Evolutionary conservation across 208 protist species (phyloP).

Genomic region (Wallacemonas sp.): DNA sequence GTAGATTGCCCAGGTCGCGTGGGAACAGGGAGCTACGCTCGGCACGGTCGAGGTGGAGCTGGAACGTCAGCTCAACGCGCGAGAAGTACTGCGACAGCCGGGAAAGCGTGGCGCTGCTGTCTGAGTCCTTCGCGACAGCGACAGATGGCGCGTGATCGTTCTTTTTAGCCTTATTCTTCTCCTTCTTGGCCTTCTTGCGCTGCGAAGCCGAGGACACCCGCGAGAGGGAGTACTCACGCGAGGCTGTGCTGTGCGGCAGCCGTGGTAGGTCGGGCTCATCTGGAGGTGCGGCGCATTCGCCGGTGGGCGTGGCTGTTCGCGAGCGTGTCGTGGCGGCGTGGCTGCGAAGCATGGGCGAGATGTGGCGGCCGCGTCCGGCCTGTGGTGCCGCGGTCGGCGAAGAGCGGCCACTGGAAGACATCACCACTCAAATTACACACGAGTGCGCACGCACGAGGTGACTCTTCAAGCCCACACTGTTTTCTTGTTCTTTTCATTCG

Average conservation of each 20-base stretch:
- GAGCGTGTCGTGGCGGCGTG: not conserved
- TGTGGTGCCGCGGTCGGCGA: not conserved
- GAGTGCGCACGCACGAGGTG: too few relatives aligned
- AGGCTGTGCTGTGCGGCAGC: constrained; percentile 4
- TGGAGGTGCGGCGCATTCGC: too few relatives aligned
- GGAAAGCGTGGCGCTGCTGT: not conserved
- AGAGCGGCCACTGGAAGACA: not conserved
- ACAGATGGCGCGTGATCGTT: not conserved
- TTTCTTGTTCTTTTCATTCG: too few relatives aligned
- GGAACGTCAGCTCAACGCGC: constrained; percentile 59
- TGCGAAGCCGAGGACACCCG: not conserved
- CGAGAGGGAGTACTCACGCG: not conserved
- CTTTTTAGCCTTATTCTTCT: constrained; percentile 7
- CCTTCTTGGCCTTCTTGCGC: not conserved
- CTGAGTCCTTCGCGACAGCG: not conserved
- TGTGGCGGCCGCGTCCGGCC: not conserved
- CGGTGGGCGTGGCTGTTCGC: too few relatives aligned
- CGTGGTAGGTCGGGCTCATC: too few relatives aligned
- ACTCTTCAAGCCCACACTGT: too few relatives aligned
- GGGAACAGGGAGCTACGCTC: constrained; percentile 36
- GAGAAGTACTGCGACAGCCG: constrained; percentile 24
- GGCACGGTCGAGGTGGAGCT: constrained; percentile 42
- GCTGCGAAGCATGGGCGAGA: not conserved
- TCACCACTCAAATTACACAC: too few relatives aligned
- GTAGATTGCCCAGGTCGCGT: constrained; percentile 69